Conservation (phyloP, 164 flowering plant genomes). For the Magnolia sinica region DNA sequence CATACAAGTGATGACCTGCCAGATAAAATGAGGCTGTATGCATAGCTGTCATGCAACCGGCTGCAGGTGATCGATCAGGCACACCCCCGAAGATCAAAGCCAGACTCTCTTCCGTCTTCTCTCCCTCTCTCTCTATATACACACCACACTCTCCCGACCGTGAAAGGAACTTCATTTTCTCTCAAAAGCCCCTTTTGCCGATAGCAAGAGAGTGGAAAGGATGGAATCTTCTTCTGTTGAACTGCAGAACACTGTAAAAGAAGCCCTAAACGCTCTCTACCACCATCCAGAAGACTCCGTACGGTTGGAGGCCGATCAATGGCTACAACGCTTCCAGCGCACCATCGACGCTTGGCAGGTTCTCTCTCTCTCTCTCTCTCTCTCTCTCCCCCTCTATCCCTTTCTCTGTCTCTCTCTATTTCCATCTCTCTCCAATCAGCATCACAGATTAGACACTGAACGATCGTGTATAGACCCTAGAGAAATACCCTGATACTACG, state of each 20-base stretch:
- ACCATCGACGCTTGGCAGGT: conserved; percentile 99
- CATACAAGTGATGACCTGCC: too few species aligned
- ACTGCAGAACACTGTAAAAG: conserved; percentile 84
- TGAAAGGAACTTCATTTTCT: too few species aligned
- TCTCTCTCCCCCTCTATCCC: neutral
- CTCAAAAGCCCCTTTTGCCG: neutral
- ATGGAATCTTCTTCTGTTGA: conserved; percentile 34
- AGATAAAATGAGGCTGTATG: neutral
- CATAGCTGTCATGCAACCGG: neutral
- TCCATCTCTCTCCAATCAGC: too few species aligned
- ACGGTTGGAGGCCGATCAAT: conserved; percentile 88
- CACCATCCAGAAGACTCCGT: conserved; percentile 89
- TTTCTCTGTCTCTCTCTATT: neutral
- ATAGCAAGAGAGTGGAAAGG: conserved; percentile 1
- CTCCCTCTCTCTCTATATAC: too few species aligned
- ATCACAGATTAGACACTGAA: too few species aligned
- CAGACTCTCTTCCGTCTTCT: too few species aligned
- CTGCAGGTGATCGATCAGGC: neutral
- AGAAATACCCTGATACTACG: too few species aligned
- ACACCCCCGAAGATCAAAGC: too few species aligned
- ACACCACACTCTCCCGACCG: too few species aligned
- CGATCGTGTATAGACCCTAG: too few species aligned
- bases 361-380: neutral
- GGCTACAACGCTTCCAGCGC: conserved; percentile 97
- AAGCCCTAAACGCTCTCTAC: conserved; percentile 94